Evolutionary conservation across 257 asterid genomes (phyloP).

Genomic region (Lantana camara): DNA sequence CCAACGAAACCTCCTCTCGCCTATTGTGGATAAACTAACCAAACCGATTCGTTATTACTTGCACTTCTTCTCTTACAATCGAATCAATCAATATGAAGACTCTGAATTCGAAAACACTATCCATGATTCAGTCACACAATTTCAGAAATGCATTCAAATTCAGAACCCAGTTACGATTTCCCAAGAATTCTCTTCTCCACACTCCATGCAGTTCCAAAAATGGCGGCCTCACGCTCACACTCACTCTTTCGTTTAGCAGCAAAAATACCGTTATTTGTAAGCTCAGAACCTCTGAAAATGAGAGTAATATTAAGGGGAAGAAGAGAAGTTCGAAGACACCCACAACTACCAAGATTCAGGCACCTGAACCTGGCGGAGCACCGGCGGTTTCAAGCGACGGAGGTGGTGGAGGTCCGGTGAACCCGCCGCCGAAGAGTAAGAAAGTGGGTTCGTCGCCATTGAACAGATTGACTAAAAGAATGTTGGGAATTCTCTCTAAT

Average conservation of each 20-base stretch:
- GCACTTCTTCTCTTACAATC: conserved; percentile 16
- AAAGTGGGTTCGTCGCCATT: conserved; percentile 37
- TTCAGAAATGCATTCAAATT: conserved; percentile 16
- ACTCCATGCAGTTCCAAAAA: conserved; percentile 25
- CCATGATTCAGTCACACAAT: conserved; percentile 21
- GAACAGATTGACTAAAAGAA: conserved; percentile 52
- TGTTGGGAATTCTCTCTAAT: conserved; percentile 59
- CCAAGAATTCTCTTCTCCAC: conserved; percentile 31
- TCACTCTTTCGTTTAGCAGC: conserved; percentile 30
- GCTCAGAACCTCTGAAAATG: conserved; percentile 47
- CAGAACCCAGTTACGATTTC: conserved; percentile 32
- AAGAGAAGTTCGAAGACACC: conserved; percentile 34
- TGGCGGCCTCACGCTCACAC: conserved; percentile 30
- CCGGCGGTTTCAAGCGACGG: conserved; percentile 58
- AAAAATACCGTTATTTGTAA: conserved; percentile 38
- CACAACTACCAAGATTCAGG: conserved; percentile 38
- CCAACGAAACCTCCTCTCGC: neutral
- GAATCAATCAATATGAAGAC: conserved; percentile 28
- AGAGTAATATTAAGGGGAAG: conserved; percentile 22
- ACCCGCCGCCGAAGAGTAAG: conserved; percentile 32
- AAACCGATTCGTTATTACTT: conserved; percentile 18
- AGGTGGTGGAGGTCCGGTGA: conserved; percentile 30
- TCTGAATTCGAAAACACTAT: conserved; percentile 16
- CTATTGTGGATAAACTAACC: conserved; percentile 39
- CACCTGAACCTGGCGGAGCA: conserved; percentile 66